Evolutionary conservation across 1,284 basidiomycete genomes (phyloP).

Genomic region (Tetrapyrgos nigripes): DNA sequence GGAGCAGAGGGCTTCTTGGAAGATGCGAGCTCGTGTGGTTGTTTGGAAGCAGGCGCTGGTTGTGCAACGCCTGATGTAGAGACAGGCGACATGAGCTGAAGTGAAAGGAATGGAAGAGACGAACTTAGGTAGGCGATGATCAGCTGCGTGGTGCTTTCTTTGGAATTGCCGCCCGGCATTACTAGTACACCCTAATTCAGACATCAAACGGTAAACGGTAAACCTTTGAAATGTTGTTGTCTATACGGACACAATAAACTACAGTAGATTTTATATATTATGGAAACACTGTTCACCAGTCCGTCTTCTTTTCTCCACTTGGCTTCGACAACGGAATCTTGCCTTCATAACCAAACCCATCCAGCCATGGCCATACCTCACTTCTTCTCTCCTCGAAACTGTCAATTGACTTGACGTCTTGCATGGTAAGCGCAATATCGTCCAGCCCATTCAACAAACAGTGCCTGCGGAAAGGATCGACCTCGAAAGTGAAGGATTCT

Average conservation of each 20-base stretch:
- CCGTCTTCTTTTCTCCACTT: constrained; percentile 64
- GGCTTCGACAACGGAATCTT: constrained; percentile 66
- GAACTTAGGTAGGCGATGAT: too few species aligned
- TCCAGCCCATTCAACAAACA: constrained; percentile 94
- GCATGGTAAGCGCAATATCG: constrained; percentile 92
- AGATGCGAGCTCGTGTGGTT: not conserved
- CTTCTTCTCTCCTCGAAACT: constrained; percentile 82
- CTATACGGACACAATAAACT: too few species aligned
- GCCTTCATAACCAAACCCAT: constrained; percentile 88
- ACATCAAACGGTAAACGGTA: too few species aligned
- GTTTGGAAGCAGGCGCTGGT: constrained; percentile 2
- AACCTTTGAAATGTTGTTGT: not conserved
- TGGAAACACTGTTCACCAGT: constrained; percentile 64
- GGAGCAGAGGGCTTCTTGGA: not conserved
- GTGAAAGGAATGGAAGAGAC: not conserved
- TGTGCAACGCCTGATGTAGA: constrained; percentile 10
- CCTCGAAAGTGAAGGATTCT: constrained; percentile 75
- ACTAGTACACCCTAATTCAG: too few species aligned
- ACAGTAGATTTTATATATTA: constrained; percentile 11
- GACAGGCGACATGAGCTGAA: constrained; percentile 15
- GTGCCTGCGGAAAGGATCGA: constrained; percentile 89
- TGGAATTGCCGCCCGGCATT: too few species aligned
- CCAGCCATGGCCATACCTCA: constrained; percentile 89
- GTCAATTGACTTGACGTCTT: constrained; percentile 72
- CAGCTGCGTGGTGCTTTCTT: too few species aligned